A percentile compares a stretch with the other conserved stretches of the same genome.
These are phyloP conservation scores for Candida andamanensis DNA, from an alignment of 805 yeast genomes.

Conservation along the genomic window DNA sequence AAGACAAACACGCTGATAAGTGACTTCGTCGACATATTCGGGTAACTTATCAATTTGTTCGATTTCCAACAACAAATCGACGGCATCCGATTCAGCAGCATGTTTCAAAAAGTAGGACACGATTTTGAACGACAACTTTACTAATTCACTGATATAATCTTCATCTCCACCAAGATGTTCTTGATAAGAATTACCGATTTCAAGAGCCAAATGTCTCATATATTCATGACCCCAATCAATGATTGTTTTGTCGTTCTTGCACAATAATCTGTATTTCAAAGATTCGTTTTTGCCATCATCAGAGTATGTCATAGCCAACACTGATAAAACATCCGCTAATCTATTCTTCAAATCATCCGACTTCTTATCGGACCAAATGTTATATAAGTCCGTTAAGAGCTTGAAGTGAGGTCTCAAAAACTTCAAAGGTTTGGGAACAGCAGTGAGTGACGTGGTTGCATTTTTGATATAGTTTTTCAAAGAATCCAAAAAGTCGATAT, in stretches of 20 bases:
- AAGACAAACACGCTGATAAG: constrained; percentile 83
- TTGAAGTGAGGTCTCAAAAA: constrained; percentile 86
- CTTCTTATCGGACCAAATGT: constrained; percentile 49
- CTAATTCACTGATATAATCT: constrained; percentile 37
- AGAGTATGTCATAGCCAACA: constrained; percentile 90
- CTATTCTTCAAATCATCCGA: constrained; percentile 29
- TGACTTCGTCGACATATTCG: constrained; percentile 76
- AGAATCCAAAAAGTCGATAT: constrained; percentile 57
- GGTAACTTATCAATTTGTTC: constrained; percentile 82
- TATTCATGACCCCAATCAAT: constrained; percentile 98
- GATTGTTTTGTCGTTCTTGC: constrained; percentile 46
- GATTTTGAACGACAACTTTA: constrained; percentile 66
- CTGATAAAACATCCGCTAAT: constrained; percentile 87
- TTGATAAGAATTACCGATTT: constrained; percentile 84
- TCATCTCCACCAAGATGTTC: constrained; percentile 38
- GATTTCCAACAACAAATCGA: constrained; percentile 84
- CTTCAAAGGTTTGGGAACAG: constrained; percentile 97
- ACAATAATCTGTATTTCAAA: constrained; percentile 66
- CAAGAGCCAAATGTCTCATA: constrained; percentile 90
- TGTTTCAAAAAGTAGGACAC: constrained; percentile 89
- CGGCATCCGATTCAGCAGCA: constrained; percentile 98
- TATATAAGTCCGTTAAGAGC: constrained; percentile 58
- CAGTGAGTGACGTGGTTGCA: constrained; percentile 97
- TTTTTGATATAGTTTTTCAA: constrained; percentile 79
- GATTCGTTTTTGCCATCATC: constrained; percentile 77